Percentiles rank a stretch among this genome's conserved stretches.
Evolutionary conservation across 2,329 filamentous ascomycete species (phyloP).

Genomic region (Uncinocarpus reesii): DNA sequence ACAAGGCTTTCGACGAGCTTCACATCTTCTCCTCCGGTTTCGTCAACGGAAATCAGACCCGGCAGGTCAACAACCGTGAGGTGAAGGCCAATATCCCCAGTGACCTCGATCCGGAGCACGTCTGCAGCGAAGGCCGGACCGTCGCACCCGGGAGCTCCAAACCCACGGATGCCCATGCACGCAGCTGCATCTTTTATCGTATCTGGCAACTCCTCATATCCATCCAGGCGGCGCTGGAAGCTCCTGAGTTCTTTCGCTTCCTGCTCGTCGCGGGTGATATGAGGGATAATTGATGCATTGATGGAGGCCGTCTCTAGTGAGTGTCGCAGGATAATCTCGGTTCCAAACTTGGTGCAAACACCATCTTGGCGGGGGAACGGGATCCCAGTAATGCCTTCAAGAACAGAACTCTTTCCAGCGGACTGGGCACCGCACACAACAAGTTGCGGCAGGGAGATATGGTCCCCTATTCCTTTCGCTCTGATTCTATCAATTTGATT

Average conservation of each 20-base stretch:
- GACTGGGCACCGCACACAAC: slow-evolving; percentile 32
- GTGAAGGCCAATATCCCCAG: slow-evolving; percentile 31
- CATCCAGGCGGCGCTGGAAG: not conserved
- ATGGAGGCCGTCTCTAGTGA: not conserved
- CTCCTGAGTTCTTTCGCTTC: not conserved
- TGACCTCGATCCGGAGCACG: slow-evolving; percentile 36
- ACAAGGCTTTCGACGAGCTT: slow-evolving; percentile 33
- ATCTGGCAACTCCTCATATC: slow-evolving; percentile 7
- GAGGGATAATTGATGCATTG: too few relatives aligned
- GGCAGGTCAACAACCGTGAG: slow-evolving; percentile 40
- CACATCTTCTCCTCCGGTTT: slow-evolving; percentile 31
- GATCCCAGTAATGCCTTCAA: slow-evolving; percentile 22
- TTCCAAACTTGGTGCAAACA: slow-evolving; percentile 32
- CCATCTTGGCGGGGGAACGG: slow-evolving; percentile 27
- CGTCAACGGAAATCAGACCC: slow-evolving; percentile 34
- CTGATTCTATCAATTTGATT: slow-evolving; percentile 6
- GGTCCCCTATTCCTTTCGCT: slow-evolving; percentile 14
- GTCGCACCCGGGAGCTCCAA: not conserved
- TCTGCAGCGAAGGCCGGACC: slow-evolving; percentile 21
- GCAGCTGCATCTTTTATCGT: slow-evolving; percentile 3
- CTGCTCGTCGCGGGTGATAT: too few relatives aligned
- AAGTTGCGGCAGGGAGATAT: slow-evolving; percentile 22
- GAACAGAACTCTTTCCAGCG: slow-evolving; percentile 22
- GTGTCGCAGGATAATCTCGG: slow-evolving; percentile 31
- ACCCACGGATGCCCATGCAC: slow-evolving; percentile 10